Evolutionary conservation across 345 rosid genomes (phyloP).

Genomic region (Ceriops tagal): DNA sequence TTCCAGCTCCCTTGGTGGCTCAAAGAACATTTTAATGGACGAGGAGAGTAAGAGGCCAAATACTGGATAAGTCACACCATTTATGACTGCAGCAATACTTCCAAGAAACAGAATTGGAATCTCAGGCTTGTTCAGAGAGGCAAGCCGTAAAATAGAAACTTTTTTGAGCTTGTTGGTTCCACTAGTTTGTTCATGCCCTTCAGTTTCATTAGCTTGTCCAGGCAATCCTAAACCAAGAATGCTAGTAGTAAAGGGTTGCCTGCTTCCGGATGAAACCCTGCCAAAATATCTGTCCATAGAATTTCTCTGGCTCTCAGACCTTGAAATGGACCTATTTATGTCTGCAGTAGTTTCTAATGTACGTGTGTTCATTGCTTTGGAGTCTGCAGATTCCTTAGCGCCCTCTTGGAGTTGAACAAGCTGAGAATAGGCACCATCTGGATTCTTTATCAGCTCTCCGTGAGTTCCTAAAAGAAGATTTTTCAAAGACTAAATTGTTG

Average conservation of each 20-base stretch:
- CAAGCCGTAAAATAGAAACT: slow-evolving; percentile 59
- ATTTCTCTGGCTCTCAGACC: slow-evolving; percentile 27
- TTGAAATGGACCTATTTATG: slow-evolving; percentile 9
- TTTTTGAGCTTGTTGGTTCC: slow-evolving; percentile 28
- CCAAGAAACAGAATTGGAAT: slow-evolving; percentile 52
- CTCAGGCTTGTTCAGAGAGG: slow-evolving; percentile 71
- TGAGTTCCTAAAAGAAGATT: slow-evolving; percentile 44
- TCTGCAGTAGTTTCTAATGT: slow-evolving; percentile 15
- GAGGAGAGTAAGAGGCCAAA: slow-evolving; percentile 71
- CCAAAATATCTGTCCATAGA: slow-evolving; percentile 36
- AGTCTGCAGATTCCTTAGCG: slow-evolving; percentile 32
- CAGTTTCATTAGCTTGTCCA: slow-evolving; percentile 23
- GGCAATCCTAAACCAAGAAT: slow-evolving; percentile 29
- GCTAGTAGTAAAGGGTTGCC: slow-evolving; percentile 34
- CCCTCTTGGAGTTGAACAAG: slow-evolving; percentile 74
- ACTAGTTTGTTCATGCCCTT: slow-evolving; percentile 8
- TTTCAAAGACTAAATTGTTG: not conserved
- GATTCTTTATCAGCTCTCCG: slow-evolving; percentile 56
- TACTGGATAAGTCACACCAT: slow-evolving; percentile 64
- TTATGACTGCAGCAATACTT: slow-evolving; percentile 51
- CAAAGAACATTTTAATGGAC: slow-evolving; percentile 61
- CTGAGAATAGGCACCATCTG: slow-evolving; percentile 73
- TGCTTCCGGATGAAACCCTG: slow-evolving; percentile 41
- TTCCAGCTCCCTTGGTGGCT: slow-evolving; percentile 35
- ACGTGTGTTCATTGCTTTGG: slow-evolving; percentile 6